Evolutionary conservation across 164 flowering plant genomes (phyloP), one percentile per base, ranked within the genome.

Genomic region (Stephania yunnanensis): DNA sequence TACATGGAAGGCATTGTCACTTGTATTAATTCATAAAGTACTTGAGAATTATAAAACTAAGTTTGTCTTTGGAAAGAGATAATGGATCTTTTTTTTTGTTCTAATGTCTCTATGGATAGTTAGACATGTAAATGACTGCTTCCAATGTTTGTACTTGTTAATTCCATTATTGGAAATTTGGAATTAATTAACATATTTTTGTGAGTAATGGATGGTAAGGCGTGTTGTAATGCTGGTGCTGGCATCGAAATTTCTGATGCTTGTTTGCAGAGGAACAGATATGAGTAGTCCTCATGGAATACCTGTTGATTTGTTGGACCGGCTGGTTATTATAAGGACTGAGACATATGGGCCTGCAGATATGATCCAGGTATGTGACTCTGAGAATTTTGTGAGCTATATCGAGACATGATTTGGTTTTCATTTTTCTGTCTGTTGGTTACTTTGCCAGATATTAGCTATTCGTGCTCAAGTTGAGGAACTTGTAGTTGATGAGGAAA

Each of bases 381-480:
- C 17, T 15, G 64, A 6, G 15, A 58, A 58, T 58, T n/a, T n/a
- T 5, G 66, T 19, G 20, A 61, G 66, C 65, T 61, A 7, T 61
- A 61, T 8, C 9, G 66, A 31, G 50, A n/a, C 45, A 10, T 65
- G n/a, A 3, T 44, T 22, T 63, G 17, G 20, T 52, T 29, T 67
- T 63, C 58, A n/a, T 15, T 68, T 73, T 64, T 11, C 46, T 46
- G 42, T 44, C 44, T 55, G 31, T 11, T 71, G 81, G 73, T 71
- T 79, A 69, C 19, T 65, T 78, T 70, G 77, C 29, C 84, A 95
- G 99, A 96, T 92, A 76, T 78, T 96, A 70, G 98, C 97, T 19
- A 90, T 94, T 25, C 89, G 97, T 44, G 94, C 97, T 36, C 95
- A 91, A 77, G 98, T 94, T 31, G 99, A 96, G 82, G 98, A 90